These are phyloP conservation scores for Nitzschia palea DNA, from an alignment of 108 stramenopile genomes.

Conservation along the genomic window DNA sequence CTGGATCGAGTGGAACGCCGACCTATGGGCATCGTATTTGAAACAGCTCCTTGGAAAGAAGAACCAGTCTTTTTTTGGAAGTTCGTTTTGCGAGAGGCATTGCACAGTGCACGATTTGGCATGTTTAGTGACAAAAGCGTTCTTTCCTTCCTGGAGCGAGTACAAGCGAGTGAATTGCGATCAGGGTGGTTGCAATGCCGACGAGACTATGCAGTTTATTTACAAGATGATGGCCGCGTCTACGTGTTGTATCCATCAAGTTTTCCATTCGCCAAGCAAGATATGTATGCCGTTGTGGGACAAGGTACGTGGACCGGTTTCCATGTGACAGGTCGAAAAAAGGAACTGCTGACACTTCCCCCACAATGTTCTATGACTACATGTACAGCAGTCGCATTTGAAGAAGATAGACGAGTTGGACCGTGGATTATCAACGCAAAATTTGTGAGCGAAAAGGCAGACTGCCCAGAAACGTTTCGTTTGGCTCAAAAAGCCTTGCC, in stretches of 20 bases:
- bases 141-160: slow-evolving; percentile 57
- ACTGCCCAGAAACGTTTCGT: slow-evolving; percentile 14
- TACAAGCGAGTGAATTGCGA: slow-evolving; percentile 28
- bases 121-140: slow-evolving; percentile 89
- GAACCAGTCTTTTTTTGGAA: slow-evolving; percentile 83
- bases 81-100: slow-evolving; percentile 72
- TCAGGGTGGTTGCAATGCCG: slow-evolving; percentile 89
- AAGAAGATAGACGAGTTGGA: slow-evolving; percentile 49
- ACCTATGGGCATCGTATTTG: slow-evolving; percentile 77
- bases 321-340: not conserved
- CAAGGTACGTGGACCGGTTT: slow-evolving; percentile 26
- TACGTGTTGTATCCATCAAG: slow-evolving; percentile 63
- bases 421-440: slow-evolving; percentile 66
- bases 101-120: slow-evolving; percentile 74
- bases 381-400: slow-evolving; percentile 38
- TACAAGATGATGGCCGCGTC: slow-evolving; percentile 60
- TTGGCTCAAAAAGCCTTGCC: slow-evolving; percentile 53
- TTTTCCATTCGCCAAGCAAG: slow-evolving; percentile 66
- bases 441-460: slow-evolving; percentile 21
- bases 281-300: slow-evolving; percentile 42
- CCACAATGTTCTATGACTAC: not conserved
- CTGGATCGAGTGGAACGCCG: slow-evolving; percentile 42
- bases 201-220: slow-evolving; percentile 82
- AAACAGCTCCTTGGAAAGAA: slow-evolving; percentile 62
- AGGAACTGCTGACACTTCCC: no score